phyloP scores from a whole-genome alignment of 306 rosid species.

The Quercus gilva region DNA sequence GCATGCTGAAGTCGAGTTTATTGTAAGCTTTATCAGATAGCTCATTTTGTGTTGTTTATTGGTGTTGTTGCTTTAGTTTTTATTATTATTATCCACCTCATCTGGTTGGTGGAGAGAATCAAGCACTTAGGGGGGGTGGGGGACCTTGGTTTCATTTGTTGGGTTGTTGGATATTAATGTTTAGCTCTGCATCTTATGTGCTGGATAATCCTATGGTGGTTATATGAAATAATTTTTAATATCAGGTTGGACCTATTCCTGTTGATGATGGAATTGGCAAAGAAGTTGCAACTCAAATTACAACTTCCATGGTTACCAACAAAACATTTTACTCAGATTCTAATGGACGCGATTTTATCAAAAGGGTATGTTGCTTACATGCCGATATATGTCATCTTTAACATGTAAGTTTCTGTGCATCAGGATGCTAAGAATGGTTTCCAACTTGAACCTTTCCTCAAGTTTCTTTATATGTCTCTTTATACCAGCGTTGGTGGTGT shows the following conservation, averaged over 20 bases:
- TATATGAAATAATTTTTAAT: not conserved
- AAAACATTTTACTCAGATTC: conserved; percentile 92
- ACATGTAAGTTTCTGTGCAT: not conserved
- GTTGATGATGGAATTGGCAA: conserved; percentile 75
- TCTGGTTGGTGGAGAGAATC: too few species aligned
- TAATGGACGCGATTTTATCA: conserved; percentile 86
- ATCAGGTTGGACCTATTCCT: conserved; percentile 94
- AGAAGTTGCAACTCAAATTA: conserved; percentile 69
- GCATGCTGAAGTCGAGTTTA: conserved; percentile 90
- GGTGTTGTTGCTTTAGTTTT: not conserved
- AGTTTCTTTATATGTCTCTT: not conserved
- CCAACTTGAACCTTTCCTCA: not conserved
- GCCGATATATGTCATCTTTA: not conserved
- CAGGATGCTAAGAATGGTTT: not conserved
- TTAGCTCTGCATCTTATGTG: not conserved
- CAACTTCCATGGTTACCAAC: conserved; percentile 54
- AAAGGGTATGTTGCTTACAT: conserved; percentile 49
- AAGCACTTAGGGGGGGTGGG: not conserved
- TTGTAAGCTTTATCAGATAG: conserved; percentile 49
- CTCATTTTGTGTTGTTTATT: not conserved
- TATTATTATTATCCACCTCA: too few species aligned
- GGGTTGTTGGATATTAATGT: not conserved
- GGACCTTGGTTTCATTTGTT: not conserved
- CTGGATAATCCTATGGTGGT: not conserved
- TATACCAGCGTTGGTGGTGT: too few species aligned